Conservation (phyloP, 129 eudicot species). For the Kitagawia praeruptora region DNA sequence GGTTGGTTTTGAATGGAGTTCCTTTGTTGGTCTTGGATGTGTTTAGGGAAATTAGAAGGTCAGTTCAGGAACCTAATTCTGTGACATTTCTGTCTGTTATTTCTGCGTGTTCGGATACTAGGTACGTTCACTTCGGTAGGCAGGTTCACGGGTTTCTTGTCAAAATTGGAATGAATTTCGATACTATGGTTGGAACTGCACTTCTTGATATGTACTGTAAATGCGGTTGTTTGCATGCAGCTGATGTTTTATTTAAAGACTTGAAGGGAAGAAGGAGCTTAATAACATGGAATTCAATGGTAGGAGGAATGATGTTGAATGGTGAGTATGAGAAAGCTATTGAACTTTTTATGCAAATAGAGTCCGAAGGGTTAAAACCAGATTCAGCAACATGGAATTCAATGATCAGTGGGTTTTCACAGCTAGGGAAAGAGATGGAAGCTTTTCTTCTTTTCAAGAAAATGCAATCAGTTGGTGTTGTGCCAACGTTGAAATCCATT, state of each 20-base stretch:
- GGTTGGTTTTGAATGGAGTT: constrained; percentile 48
- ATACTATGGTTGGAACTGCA: constrained; percentile 56
- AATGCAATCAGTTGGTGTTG: constrained; percentile 36
- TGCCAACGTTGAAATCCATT: constrained; percentile 37
- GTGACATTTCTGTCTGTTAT: constrained; percentile 56
- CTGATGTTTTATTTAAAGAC: constrained; percentile 43
- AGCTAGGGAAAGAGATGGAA: constrained; percentile 42
- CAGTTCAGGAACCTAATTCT: constrained; percentile 22
- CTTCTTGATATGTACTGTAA: constrained; percentile 74
- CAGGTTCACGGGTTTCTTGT: constrained; percentile 54
- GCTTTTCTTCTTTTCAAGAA: constrained; percentile 54
- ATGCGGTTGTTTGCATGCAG: constrained; percentile 59
- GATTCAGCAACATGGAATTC: constrained; percentile 91
- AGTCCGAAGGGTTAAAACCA: constrained; percentile 41
- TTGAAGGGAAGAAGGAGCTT: constrained; percentile 37
- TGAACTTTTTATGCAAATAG: constrained; percentile 43
- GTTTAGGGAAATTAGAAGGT: constrained; percentile 45
- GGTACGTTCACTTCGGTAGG: constrained; percentile 35
- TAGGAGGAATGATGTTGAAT: constrained; percentile 64
- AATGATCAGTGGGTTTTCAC: constrained; percentile 66
- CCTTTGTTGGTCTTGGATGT: constrained; percentile 24
- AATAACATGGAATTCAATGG: constrained; percentile 80
- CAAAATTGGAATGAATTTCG: constrained; percentile 27
- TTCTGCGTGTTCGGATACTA: constrained; percentile 48
- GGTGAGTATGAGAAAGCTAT: constrained; percentile 48